Percentiles rank a stretch among this genome's conserved stretches.
Evolutionary conservation across 768 basidiomycete genomes (phyloP).

Genomic region (Lactifluus echinatus): DNA sequence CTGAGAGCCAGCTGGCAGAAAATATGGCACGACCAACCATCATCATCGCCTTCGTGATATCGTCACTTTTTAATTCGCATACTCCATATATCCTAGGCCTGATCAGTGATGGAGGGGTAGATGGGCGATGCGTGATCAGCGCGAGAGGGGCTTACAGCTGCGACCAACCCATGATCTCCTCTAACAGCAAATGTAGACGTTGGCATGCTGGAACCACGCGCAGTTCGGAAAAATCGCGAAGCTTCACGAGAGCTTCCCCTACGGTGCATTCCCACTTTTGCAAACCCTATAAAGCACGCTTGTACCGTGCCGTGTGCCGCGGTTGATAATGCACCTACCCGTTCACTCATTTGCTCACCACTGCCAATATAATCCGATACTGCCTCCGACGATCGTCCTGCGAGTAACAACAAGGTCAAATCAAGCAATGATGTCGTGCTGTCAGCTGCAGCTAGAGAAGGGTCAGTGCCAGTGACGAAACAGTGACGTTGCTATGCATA

Average conservation of each 20-base stretch:
- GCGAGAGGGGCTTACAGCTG: slow-evolving; percentile 42
- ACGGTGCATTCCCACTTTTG: slow-evolving; percentile 78
- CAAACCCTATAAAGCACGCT: slow-evolving; percentile 45
- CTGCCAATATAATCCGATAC: slow-evolving; percentile 69
- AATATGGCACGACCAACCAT: slow-evolving; percentile 51
- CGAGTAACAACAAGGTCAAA: slow-evolving; percentile 59
- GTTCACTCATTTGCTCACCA: slow-evolving; percentile 72
- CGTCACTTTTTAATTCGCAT: slow-evolving; percentile 46
- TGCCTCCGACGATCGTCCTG: slow-evolving; percentile 63
- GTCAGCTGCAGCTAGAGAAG: slow-evolving; percentile 32
- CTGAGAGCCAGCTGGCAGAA: slow-evolving; percentile 59
- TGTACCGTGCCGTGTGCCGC: background rate
- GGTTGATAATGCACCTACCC: slow-evolving; percentile 39
- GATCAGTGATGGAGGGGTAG: slow-evolving; percentile 13
- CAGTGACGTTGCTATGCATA: slow-evolving; percentile 40
- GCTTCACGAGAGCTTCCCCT: slow-evolving; percentile 56
- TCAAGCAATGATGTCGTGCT: slow-evolving; percentile 59
- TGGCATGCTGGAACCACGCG: slow-evolving; percentile 67
- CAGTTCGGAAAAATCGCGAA: slow-evolving; percentile 67
- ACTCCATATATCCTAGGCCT: slow-evolving; percentile 47
- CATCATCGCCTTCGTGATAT: slow-evolving; percentile 45
- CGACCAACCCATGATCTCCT: slow-evolving; percentile 76
- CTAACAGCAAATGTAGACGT: slow-evolving; percentile 63
- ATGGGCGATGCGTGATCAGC: slow-evolving; percentile 9
- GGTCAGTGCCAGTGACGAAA: slow-evolving; percentile 1